A percentile compares a stretch with the other conserved stretches of the same genome.
These are phyloP conservation scores for Aspergillus neoniger DNA, from an alignment of 2,329 filamentous ascomycete genomes.

Conservation along the genomic window DNA sequence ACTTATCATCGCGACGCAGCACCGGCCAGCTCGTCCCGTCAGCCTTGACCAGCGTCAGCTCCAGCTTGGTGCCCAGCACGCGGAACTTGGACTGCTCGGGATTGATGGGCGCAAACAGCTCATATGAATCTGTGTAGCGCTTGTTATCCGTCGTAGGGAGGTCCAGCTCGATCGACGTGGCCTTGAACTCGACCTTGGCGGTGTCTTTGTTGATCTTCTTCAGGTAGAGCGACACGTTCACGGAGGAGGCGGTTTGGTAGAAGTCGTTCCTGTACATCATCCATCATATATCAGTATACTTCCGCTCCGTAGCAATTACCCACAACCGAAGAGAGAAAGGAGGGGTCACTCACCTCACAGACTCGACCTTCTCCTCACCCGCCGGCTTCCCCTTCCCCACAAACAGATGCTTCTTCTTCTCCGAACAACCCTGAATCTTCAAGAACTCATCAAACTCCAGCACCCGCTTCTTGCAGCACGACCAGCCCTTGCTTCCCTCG, in stretches of 20 bases:
- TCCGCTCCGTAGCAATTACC: not conserved
- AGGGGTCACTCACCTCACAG: conserved; percentile 64
- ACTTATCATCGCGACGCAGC: conserved; percentile 73
- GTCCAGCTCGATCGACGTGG: conserved; percentile 69
- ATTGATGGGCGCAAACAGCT: conserved; percentile 76
- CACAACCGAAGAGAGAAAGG: not conserved
- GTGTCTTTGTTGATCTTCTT: conserved; percentile 92
- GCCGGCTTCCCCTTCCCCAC: conserved; percentile 68
- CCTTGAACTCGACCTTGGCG: conserved; percentile 70
- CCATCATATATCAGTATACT: not conserved
- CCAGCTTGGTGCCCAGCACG: conserved; percentile 85
- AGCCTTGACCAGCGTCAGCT: conserved; percentile 72
- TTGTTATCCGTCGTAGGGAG: conserved; percentile 85
- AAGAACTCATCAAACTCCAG: conserved; percentile 98
- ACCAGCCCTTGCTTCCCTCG: conserved; percentile 97
- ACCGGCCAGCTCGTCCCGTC: conserved; percentile 83
- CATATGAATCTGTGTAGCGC: conserved; percentile 72
- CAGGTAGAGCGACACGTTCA: conserved; percentile 90
- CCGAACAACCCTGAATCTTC: conserved; percentile 88
- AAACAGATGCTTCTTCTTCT: conserved; percentile 80
- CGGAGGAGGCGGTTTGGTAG: conserved; percentile 83
- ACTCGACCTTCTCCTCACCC: conserved; percentile 75
- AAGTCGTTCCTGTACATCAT: conserved; percentile 69
- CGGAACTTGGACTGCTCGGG: conserved; percentile 73
- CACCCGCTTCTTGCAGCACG: conserved; percentile 92